Conservation (phyloP, 1,284 basidiomycete species). For the Rhodotorula glutinis region DNA sequence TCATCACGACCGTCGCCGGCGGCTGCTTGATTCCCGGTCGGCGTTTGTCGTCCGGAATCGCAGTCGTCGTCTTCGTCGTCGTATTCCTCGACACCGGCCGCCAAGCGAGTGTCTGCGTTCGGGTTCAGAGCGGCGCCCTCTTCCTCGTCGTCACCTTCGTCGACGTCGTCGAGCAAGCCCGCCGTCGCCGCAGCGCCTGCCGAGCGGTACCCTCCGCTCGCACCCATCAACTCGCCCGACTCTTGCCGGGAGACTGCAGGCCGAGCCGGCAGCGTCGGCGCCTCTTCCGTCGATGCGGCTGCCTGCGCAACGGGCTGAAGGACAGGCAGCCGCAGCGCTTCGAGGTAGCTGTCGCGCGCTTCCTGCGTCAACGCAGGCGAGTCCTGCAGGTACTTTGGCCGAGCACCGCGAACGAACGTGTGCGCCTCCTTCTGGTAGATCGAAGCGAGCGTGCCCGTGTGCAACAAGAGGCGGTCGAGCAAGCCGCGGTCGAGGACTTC, state of each 20-base stretch:
- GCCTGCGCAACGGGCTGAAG: background rate
- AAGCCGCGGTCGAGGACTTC: constrained; percentile 95
- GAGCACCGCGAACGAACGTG: constrained; percentile 33
- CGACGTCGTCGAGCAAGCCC: constrained; percentile 22
- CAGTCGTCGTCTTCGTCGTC: background rate
- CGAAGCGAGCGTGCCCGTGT: constrained; percentile 44
- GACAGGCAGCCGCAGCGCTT: constrained; percentile 29
- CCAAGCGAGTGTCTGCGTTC: background rate
- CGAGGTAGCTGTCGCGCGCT: constrained; percentile 43
- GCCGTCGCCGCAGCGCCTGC: background rate
- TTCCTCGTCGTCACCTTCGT: constrained; percentile 33
- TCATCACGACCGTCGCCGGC: background rate
- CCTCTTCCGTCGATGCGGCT: background rate
- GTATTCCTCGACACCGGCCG: background rate
- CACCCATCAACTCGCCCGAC: constrained; percentile 8
- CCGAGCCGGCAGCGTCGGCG: constrained; percentile 18
- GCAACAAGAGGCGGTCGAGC: constrained; percentile 69
- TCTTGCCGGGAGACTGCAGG: constrained; percentile 13
- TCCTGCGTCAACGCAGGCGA: constrained; percentile 42
- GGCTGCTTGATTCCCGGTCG: background rate
- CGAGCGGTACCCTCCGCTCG: constrained; percentile 8
- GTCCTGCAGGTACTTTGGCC: constrained; percentile 42
- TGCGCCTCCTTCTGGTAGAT: constrained; percentile 45
- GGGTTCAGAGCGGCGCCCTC: constrained; percentile 37
- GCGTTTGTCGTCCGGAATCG: background rate